phyloP scores from a whole-genome alignment of 192 early-diverging fungal species.

The Funneliformis geosporum region DNA sequence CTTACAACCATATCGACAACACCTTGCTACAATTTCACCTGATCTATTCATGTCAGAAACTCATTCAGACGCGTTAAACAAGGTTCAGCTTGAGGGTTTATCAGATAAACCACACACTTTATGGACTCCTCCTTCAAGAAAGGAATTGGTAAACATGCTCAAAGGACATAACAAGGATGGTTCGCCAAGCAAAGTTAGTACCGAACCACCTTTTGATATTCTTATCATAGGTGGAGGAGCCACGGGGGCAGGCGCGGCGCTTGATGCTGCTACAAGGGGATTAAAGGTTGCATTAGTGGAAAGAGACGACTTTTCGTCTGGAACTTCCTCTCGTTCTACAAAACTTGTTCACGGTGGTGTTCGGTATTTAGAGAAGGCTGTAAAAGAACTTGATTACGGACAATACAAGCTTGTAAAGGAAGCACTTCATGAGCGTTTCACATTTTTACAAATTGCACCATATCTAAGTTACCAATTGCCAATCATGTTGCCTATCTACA shows the following conservation, averaged over 20 bases:
- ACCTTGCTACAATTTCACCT: not conserved
- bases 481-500: constrained; percentile 93
- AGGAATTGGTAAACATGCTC: constrained; percentile 71
- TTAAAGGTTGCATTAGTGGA: constrained; percentile 93
- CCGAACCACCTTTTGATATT: constrained; percentile 69
- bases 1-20: not conserved
- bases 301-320: constrained; percentile 92
- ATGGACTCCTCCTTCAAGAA: constrained; percentile 74
- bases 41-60: constrained; percentile 6
- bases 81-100: constrained; percentile 25
- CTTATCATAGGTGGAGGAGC: constrained; percentile 94
- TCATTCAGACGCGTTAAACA: constrained; percentile 21
- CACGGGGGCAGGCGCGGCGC: constrained; percentile 87
- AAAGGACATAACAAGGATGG: constrained; percentile 52
- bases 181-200: constrained; percentile 13
- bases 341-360: constrained; percentile 98
- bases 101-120: constrained; percentile 60
- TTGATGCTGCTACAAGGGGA: constrained; percentile 93
- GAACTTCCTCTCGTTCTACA: constrained; percentile 89
- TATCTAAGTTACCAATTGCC: constrained; percentile 90
- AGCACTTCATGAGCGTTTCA: constrained; percentile 92
- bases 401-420: constrained; percentile 96
- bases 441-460: constrained; percentile 95
- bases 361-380: constrained; percentile 94
- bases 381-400: constrained; percentile 91